Evolutionary conservation across 345 rosid genomes (phyloP).

Genomic region (Melaleuca quinquenervia): DNA sequence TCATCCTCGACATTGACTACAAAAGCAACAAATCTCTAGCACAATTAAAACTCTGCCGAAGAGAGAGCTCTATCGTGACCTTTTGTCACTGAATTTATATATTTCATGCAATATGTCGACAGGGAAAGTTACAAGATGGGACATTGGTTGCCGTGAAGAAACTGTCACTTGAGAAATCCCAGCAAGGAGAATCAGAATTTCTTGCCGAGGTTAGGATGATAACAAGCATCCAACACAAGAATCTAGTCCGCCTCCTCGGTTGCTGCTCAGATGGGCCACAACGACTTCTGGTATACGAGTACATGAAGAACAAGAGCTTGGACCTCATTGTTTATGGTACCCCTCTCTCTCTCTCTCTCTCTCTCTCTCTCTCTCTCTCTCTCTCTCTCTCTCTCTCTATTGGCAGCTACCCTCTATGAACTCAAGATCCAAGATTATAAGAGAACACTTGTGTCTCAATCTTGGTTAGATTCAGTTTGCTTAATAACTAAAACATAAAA

Average conservation of each 20-base stretch:
- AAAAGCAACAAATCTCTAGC: background rate
- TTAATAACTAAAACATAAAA: background rate
- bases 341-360: background rate
- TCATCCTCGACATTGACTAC: background rate
- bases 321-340: constrained; percentile 46
- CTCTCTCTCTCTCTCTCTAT: background rate
- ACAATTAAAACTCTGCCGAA: background rate
- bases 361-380: background rate
- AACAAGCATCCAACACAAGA: constrained; percentile 71
- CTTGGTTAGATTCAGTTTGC: background rate
- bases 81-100: background rate
- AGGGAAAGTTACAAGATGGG: constrained; percentile 55
- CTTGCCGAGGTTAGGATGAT: constrained; percentile 63
- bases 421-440: background rate
- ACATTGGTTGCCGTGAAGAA: constrained; percentile 41
- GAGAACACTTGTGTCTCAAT: background rate
- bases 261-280: constrained; percentile 57
- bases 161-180: constrained; percentile 41
- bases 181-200: constrained; percentile 61
- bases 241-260: constrained; percentile 56
- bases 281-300: constrained; percentile 54
- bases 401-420: background rate
- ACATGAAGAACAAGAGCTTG: constrained; percentile 54
- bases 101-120: background rate
- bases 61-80: background rate